Base-by-base conservation (phyloP, 1,284 basidiomycete species). In the Sporisorium exsertum region DNA sequence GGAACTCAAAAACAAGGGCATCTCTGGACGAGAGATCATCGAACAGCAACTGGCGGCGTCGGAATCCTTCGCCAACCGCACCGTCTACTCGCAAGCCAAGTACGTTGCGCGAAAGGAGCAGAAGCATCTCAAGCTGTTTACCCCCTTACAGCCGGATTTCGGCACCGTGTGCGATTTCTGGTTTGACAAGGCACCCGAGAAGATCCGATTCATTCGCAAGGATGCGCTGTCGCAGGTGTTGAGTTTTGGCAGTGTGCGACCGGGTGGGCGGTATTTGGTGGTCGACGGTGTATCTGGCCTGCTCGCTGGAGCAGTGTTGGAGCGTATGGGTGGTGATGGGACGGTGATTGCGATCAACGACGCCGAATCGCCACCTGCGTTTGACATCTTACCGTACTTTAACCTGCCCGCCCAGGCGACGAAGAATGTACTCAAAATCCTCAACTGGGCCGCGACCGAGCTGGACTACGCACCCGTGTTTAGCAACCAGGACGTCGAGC, bases 181-280 rank as follows among this genome's bases (percentile, higher is more conserved):
- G 92, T 92, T 93, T 52, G 85, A 86, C 87, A 75, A 78, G 51
- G 87, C 87, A 61, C 72, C 93, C 54, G 89, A 87, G 63, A 91
- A 93, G 64, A 91, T 97, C 64, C 91, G 93, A 46, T 91, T 94
- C 75, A 89, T 99, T 43, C 91, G 97, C 8, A 88, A 91, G 33
- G 97, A 99, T 86, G 91, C 94, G 0, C 88, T 99, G 24, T 91
- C 94, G 2, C 95, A 98, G 85, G 90, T 97, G 72, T 87, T 99
- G 35, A 93, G 90, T 58, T 87, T 95, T 61, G 92, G 91, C 20
- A 95, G 94, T 81, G 89, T 97, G 26, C 88, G 91, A 26, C 93
- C 95, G 0, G 94, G 93, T 2, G 94, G 94, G 16, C 88, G 91
- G 71, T 94, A 97, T 83, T 86, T 99, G 51, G 92, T 93, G 1